Conservation (phyloP, 1,284 basidiomycete species). For the Cutaneotrichosporon sp. region DNA sequence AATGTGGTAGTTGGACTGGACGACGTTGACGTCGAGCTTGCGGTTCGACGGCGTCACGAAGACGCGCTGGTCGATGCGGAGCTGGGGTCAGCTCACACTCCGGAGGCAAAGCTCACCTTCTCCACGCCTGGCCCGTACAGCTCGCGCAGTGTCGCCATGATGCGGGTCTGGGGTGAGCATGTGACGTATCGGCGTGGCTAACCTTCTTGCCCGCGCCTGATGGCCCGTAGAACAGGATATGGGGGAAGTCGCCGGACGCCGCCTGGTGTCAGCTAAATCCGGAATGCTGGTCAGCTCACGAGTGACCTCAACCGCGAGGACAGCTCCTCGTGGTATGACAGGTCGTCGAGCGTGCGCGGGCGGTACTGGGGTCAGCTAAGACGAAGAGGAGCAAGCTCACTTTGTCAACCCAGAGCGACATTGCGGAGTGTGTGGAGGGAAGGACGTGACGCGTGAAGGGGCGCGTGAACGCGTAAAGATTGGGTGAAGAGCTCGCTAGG, state of each 20-base stretch:
- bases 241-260: conserved; percentile 90
- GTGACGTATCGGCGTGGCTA: not conserved
- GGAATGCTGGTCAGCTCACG: conserved; percentile 52
- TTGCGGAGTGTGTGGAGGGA: not conserved
- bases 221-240: conserved; percentile 97
- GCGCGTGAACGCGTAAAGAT: not conserved
- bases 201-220: conserved; percentile 94
- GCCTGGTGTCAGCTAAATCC: conserved; percentile 59
- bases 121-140: conserved; percentile 91
- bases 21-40: conserved; percentile 95
- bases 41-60: conserved; percentile 93
- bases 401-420: conserved; percentile 87
- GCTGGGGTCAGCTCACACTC: conserved; percentile 57
- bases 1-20: conserved; percentile 96
- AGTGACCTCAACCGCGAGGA: conserved; percentile 78
- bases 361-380: conserved; percentile 64
- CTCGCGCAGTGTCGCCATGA: conserved; percentile 83
- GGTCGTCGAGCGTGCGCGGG: conserved; percentile 77
- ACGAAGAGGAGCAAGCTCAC: conserved; percentile 51
- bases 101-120: conserved; percentile 62
- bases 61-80: conserved; percentile 97
- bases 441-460: no score
- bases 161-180: conserved; percentile 65
- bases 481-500: no score
- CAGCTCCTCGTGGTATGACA: conserved; percentile 85